Evolutionary conservation across 176 grass and related monocot species (phyloP), one percentile per base, ranked within the genome.

Genomic region (Lolium multiflorum): DNA sequence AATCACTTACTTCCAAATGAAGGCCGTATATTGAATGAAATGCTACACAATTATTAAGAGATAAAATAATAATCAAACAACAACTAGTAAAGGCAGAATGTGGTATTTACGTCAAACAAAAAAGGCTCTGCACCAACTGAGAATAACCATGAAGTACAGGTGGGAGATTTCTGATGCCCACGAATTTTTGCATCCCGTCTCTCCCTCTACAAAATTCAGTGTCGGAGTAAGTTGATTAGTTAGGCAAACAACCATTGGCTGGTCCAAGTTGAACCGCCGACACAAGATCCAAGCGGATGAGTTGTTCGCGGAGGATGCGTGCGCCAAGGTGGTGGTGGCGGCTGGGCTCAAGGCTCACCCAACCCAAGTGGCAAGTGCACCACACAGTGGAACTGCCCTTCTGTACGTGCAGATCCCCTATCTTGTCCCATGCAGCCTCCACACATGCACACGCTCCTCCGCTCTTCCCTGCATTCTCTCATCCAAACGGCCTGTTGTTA

Each of bases 241-340:
- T 22, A 1, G 21, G 8, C 24, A 59, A 39, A 3, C 8, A n/a
- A 18, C 18, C 3, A 76, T 10, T 46, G 50, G 52, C 10, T 22
- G 17, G 28, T 35, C 43, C 28, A 37, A 57, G 72, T 39, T 63
- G 51, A 71, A 66, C 16, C 56, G 66, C 87, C 67, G 87, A 84
- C 82, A 46, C 87, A 12, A 75, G 77, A 74, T 47, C 82, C 68
- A 84, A 85, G 60, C 55, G 35, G 46, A 17, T 18, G 68, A 74
- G 67, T 55, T 10, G 76, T 38, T 74, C 31, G 67, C 16, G 65
- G 59, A 70, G 63, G 37, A 73, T 24, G 70, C 41, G 18, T 14
- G 35, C 6, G 31, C 51, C 3, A 71, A 50, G n/a, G 43, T 24
- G 69, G n/a, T 48, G 20, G 9, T 14, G 69, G 41, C 4, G 38